These are phyloP conservation scores for Escovopsis sp. DNA, from an alignment of 2,329 filamentous ascomycete genomes.

Conservation along the genomic window DNA sequence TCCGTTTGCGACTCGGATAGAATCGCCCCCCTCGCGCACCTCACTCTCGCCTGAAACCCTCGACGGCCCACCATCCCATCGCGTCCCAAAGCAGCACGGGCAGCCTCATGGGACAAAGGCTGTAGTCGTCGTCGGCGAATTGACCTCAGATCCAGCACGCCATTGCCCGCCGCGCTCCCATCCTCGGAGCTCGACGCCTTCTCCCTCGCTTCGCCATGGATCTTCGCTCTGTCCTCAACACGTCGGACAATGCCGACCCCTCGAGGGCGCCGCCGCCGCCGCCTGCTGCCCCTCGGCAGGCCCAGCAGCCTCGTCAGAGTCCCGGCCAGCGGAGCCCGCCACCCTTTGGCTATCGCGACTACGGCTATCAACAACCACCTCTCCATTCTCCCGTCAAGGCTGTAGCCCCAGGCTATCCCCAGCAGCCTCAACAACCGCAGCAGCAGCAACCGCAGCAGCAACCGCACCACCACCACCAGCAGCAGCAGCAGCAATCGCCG, in stretches of 20 bases:
- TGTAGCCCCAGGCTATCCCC: slow-evolving; percentile 29
- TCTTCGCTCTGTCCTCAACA: slow-evolving; percentile 39
- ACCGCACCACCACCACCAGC: too few relatives aligned
- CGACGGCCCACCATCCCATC: slow-evolving; percentile 1
- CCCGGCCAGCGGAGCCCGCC: slow-evolving; percentile 25
- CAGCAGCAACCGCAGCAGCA: slow-evolving; percentile 13
- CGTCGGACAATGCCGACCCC: slow-evolving; percentile 30
- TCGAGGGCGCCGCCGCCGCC: slow-evolving; percentile 18
- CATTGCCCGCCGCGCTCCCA: slow-evolving; percentile 3
- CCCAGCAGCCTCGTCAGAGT: slow-evolving; percentile 29
- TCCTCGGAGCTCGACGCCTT: neutral
- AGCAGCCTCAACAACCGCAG: slow-evolving; percentile 11
- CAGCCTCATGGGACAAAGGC: slow-evolving; percentile 3
- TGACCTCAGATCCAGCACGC: slow-evolving; percentile 1
- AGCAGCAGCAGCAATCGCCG: neutral
- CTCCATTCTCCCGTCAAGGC: slow-evolving; percentile 35
- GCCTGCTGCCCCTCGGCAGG: slow-evolving; percentile 11
- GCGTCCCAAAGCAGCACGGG: neutral
- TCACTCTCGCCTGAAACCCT: slow-evolving; percentile 4
- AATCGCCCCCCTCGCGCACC: slow-evolving; percentile 7
- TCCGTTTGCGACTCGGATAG: slow-evolving; percentile 10
- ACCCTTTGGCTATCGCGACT: slow-evolving; percentile 37
- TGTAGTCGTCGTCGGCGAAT: slow-evolving; percentile 2
- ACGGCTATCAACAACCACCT: slow-evolving; percentile 20
- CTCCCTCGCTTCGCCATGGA: slow-evolving; percentile 25